These are phyloP conservation scores for Nyctanthes arbortristis DNA, from an alignment of 257 asterid species.

Conservation along the genomic window DNA sequence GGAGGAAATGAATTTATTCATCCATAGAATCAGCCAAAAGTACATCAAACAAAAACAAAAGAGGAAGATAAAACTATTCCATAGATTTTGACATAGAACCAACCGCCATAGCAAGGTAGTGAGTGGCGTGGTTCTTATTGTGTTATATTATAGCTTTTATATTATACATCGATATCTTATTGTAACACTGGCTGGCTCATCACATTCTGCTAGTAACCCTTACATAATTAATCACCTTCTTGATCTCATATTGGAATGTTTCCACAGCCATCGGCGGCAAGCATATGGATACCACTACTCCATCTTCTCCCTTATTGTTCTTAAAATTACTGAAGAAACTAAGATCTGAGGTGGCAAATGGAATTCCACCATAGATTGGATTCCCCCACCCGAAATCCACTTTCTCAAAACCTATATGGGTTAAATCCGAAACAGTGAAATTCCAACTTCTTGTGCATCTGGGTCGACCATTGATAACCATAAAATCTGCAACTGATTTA, in stretches of 20 bases:
- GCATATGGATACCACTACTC: conserved; percentile 19
- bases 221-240: background rate
- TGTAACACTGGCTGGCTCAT: too few species aligned
- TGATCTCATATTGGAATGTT: conserved; percentile 15
- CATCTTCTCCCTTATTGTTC: background rate
- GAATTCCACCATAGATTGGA: conserved; percentile 16
- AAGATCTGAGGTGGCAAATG: background rate
- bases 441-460: background rate
- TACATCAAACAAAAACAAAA: too few species aligned
- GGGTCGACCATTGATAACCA: conserved; percentile 38
- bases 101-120: too few species aligned
- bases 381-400: conserved; percentile 25
- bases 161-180: too few species aligned
- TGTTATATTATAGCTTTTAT: too few species aligned
- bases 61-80: too few species aligned
- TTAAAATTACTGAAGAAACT: background rate
- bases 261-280: conserved; percentile 19
- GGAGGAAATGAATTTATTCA: too few species aligned
- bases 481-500: conserved; percentile 36
- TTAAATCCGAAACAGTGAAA: conserved; percentile 7
- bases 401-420: background rate
- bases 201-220: too few species aligned
- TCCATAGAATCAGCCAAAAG: too few species aligned
- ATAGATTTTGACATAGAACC: too few species aligned
- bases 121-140: too few species aligned